Base-by-base conservation (phyloP, 176 grass and related monocot species). In the Cenchrus fungigraminus region DNA sequence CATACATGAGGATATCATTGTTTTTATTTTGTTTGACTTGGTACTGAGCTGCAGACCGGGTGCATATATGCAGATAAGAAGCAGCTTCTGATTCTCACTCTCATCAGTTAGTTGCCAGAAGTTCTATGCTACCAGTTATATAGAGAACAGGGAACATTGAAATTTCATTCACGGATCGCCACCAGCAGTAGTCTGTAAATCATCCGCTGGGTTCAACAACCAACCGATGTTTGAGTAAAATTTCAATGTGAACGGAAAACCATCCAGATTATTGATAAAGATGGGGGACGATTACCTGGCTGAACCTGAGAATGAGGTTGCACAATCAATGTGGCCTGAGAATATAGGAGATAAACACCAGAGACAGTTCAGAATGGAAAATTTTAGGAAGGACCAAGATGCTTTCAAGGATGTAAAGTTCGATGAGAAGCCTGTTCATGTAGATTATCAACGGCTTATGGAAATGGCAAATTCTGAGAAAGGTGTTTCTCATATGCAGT, bases 311-410 rank as follows among this genome's bases (percentile, higher is more conserved):
- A 69, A 87, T 85, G 92, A 98, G 75, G 91, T 86, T 16, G 37
- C 90, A 82, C 63, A 85, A 85, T 85, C 95, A 19, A 98, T 98
- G 95, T 98, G 95, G 95, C 92, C 92, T 60, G 70, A 90, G 50
- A 88, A 95, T 52, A 73, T 95, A 59, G 89, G 81, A 77, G 89
- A 90, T 63, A 91, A 83, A 84, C 58, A 84, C 59, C 84, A 89
- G 85, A 88, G 82, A 79, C 86, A 88, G 60, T 98, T 93, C 85
- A 90, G 45, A 75, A 91, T 98, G 51, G 92, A 91, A 12, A 91
- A 85, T 3, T 88, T 76, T 79, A 79, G 78, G 45, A 87, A 82
- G 29, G 81, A 79, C 47, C 59, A 80, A 56, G 95, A 92, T 81
- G 81, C 77, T 73, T 89, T 90, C 82, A 87, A 95, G 66, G 92